These are phyloP conservation scores for Papilionanthe hybrid DNA, from an alignment of 116 monocot species.

Conservation along the genomic window DNA sequence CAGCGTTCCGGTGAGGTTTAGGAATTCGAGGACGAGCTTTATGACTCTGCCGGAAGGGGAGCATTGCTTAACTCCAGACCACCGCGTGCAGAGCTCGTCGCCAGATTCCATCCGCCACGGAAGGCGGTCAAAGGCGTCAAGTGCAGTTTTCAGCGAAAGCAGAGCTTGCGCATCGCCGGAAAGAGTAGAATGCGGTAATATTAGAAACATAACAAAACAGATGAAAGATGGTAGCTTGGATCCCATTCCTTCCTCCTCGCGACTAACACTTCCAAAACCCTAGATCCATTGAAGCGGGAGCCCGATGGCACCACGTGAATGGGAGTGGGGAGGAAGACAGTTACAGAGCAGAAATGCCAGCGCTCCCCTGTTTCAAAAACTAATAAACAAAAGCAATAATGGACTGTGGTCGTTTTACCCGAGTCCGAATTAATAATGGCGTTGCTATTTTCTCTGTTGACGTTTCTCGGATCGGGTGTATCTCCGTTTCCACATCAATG, in stretches of 20 bases:
- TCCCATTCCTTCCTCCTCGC: background rate
- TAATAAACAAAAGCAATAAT: background rate
- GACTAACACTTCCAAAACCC: background rate
- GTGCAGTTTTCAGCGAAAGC: constrained; percentile 46
- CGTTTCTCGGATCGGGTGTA: background rate
- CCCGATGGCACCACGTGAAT: constrained; percentile 6
- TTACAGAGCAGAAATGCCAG: background rate
- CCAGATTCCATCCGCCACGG: constrained; percentile 29
- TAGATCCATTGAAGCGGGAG: background rate
- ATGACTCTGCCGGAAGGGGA: constrained; percentile 40
- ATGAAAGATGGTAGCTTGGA: background rate
- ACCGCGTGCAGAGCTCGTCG: constrained; percentile 35
- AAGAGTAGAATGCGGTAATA: background rate
- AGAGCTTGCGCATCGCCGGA: constrained; percentile 47
- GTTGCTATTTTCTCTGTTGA: background rate
- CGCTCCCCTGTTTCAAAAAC: background rate
- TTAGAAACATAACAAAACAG: background rate
- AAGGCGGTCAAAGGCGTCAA: constrained; percentile 45
- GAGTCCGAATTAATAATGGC: background rate
- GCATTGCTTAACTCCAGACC: constrained; percentile 72
- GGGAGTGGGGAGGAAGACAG: background rate
- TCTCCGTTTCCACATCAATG: background rate
- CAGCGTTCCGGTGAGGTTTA: constrained; percentile 67
- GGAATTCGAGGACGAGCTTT: constrained; percentile 79
- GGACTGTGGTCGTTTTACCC: background rate